phyloP scores from a whole-genome alignment of 192 early-diverging fungal genomes.

The Rhizophlyctis rosea region DNA sequence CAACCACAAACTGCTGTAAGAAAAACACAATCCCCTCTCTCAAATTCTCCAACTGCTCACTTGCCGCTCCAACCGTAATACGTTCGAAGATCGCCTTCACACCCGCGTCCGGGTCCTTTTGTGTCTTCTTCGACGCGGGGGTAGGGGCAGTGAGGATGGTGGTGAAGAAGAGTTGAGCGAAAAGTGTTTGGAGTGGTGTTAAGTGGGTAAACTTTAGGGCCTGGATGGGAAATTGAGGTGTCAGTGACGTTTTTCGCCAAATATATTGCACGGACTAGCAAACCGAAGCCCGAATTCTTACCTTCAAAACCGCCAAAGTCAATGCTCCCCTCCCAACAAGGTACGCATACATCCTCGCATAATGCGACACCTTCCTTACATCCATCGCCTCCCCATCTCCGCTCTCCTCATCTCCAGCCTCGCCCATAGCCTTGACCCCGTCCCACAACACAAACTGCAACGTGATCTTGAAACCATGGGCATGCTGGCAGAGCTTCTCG shows the following conservation, averaged over 20 bases:
- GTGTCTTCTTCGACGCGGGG: neutral
- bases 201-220: slow-evolving; percentile 58
- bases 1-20: slow-evolving; percentile 69
- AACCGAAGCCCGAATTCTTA: slow-evolving; percentile 10
- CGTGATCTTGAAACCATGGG: slow-evolving; percentile 83
- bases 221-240: slow-evolving; percentile 70
- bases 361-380: slow-evolving; percentile 72
- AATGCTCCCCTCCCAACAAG: slow-evolving; percentile 68
- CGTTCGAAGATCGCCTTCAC: slow-evolving; percentile 25
- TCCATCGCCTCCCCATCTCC: slow-evolving; percentile 40
- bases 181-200: slow-evolving; percentile 39
- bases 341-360: slow-evolving; percentile 83
- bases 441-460: slow-evolving; percentile 97
- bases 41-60: slow-evolving; percentile 47
- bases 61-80: neutral
- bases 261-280: slow-evolving; percentile 67
- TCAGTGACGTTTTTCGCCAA: slow-evolving; percentile 58
- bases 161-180: slow-evolving; percentile 24
- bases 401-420: slow-evolving; percentile 65
- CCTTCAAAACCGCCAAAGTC: slow-evolving; percentile 71
- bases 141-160: slow-evolving; percentile 21
- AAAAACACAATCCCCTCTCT: slow-evolving; percentile 84
- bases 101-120: slow-evolving; percentile 11
- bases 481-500: slow-evolving; percentile 70
- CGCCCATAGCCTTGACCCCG: slow-evolving; percentile 77